Percentiles rank a stretch among this genome's conserved stretches.
These are phyloP conservation scores for Fusarium irregulare DNA, from an alignment of 2,329 filamentous ascomycete species.

Conservation along the genomic window DNA sequence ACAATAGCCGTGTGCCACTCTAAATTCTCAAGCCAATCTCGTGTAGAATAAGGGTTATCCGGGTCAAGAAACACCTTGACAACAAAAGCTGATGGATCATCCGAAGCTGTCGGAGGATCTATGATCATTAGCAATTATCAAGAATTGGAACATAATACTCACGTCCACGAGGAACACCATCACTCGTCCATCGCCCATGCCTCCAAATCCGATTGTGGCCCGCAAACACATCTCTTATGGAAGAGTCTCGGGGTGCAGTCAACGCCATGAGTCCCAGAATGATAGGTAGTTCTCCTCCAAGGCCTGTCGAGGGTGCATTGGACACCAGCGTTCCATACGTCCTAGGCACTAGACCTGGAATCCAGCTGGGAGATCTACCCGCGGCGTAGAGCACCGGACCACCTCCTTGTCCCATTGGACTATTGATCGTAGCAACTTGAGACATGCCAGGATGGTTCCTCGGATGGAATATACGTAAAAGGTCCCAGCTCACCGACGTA, in stretches of 20 bases:
- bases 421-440: conserved; percentile 41
- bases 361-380: conserved; percentile 52
- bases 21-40: conserved; percentile 39
- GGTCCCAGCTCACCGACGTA: conserved; percentile 39
- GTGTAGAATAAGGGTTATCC: conserved; percentile 46
- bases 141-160: conserved; percentile 17
- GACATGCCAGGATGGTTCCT: conserved; percentile 44
- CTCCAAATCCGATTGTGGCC: conserved; percentile 43
- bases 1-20: conserved; percentile 46
- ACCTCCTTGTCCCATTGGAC: conserved; percentile 17
- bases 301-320: conserved; percentile 45
- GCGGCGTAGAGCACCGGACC: conserved; percentile 46
- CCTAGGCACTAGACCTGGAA: conserved; percentile 52
- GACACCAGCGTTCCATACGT: conserved; percentile 43
- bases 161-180: conserved; percentile 43
- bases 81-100: conserved; percentile 50
- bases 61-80: conserved; percentile 51
- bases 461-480: conserved; percentile 47
- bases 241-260: conserved; percentile 18
- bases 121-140: conserved; percentile 2
- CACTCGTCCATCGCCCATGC: conserved; percentile 42
- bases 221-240: conserved; percentile 42
- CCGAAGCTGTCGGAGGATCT: conserved; percentile 43
- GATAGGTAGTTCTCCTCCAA: conserved; percentile 54
- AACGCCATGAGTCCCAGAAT: conserved; percentile 57